Base-by-base conservation (phyloP, 2,329 filamentous ascomycete genomes). In the Diplodia scrobiculata region DNA sequence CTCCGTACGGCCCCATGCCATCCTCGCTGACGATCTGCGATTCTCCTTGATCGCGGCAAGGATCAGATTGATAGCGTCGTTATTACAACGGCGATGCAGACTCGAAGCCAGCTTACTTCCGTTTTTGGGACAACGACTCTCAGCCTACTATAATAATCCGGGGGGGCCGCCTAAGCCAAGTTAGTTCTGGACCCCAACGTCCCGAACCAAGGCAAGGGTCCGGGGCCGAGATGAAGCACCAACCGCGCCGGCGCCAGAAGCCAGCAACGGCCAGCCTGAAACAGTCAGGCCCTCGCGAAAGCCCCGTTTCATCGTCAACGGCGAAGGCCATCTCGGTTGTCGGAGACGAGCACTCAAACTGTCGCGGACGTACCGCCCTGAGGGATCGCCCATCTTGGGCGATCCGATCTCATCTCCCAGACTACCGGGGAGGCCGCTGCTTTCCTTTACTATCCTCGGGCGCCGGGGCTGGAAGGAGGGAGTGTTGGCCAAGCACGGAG, bases 401-500 rank as follows among this genome's bases (percentile, higher is more conserved):
- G 41, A 45, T 19, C 41, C n/a, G 41, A 45, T 45, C 41, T 19
- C 6, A n/a, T 45, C 41, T 45, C 41, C 41, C 41, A n/a, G 17
- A 17, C 17, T 19, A 10, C 38, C 29, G 27, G 38, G 53, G 41
- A 58, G 17, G 11, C 53, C 34, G 53, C 19, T 47, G 55, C 45
- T 34, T 5, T 34, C 11, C 9, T 13, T 41, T 27, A 2, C 5
- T 36, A 10, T 36, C 41, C n/a, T 19, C 10, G 36, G 36, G 34
- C 19, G 34, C 19, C 29, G 29, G 29, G 34, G 34, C 36, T 32
- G 25, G 13, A 25, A 27, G 54, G 19, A 54, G 41, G 17, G 41
- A 45, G 41, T 45, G 41, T n/a, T 45, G 41, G 41, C 17, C 17
- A 45, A 21, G 54, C 54, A 36, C 54, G 21, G 54, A 27, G 54